Conservation (phyloP, 306 rosid species). For the Argentina anserina region DNA sequence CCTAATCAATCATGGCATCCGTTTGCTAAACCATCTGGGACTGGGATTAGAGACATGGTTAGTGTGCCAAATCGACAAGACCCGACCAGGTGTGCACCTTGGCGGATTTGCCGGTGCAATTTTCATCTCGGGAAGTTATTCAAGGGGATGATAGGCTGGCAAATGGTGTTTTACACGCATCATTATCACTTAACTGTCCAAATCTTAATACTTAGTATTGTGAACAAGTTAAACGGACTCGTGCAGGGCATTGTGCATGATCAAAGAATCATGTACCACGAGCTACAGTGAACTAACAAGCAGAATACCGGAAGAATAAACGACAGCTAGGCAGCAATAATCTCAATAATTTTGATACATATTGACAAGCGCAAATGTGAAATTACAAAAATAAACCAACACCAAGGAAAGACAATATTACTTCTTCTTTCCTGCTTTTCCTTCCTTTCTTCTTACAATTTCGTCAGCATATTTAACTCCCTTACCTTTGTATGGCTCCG, state of each 20-base stretch:
- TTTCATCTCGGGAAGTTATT: neutral
- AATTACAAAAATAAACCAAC: neutral
- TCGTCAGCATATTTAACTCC: constrained; percentile 96
- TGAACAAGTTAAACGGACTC: neutral
- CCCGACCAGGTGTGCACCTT: neutral
- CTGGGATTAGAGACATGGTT: neutral
- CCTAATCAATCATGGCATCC: too few relatives aligned
- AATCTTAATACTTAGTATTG: neutral
- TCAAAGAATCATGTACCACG: neutral
- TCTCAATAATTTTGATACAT: constrained; percentile 9
- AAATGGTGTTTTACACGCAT: too few relatives aligned
- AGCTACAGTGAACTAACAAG: neutral
- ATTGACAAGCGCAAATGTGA: constrained; percentile 18
- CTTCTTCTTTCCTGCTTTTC: constrained; percentile 97
- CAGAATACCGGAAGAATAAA: neutral
- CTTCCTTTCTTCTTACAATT: constrained; percentile 84
- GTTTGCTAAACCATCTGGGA: too few relatives aligned
- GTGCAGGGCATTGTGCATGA: neutral
- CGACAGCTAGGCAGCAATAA: constrained; percentile 1
- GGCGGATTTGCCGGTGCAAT: neutral
- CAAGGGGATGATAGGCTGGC: too few relatives aligned
- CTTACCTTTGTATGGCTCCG: constrained; percentile 98
- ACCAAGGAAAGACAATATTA: constrained; percentile 11
- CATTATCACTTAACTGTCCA: neutral
- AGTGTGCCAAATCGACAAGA: neutral